Base-by-base conservation (phyloP, 1,284 basidiomycete genomes). In the Ceratobasidium sp. region DNA sequence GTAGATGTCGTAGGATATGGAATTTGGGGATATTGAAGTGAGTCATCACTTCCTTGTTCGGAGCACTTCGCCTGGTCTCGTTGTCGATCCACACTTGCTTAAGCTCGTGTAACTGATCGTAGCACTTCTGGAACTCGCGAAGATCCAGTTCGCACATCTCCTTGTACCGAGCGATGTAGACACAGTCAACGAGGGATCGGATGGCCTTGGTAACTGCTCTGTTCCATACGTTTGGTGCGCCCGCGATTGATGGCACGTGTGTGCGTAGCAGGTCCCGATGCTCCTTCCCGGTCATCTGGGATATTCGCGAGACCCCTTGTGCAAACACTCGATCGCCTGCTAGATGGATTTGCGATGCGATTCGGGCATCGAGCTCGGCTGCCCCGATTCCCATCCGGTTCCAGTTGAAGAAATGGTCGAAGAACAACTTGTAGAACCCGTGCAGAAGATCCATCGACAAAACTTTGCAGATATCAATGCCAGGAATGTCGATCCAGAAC, bases 11-110 rank as follows among this genome's bases (percentile, higher is more conserved):
- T 18, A 61, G 18, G n/a, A 72, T 49, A 33, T 72, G 70, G 1
- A 1, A 0, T n/a, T 72, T 72, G 12, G 58, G 70, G 44, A 72
- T 61, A 40, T 67, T 67, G 40, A 67, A 67, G 42, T 67, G 64
- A 23, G 64, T 33, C 4, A 67, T 67, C 9, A 67, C 15, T n/a
- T 42, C 53, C 53, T 61, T n/a, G 18, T 7, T 33, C 6, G 13
- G 20, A 33, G 61, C 10, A 72, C 2, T 28, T 68, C 53, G 12
- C 58, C 70, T 23, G 61, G 61, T 23, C 46, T 61, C n/a, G 40
- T 40, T 67, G n/a, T 15, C 5, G 10, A 15, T 67, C 70, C 58
- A 3, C 5, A 1, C 23, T 61, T 60, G 28, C 56, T 72, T 18
- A 20, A 18, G 58, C 63, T 72, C 18, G 23, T 67, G 64, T 20